These are phyloP conservation scores for Apiospora phragmitis DNA, from an alignment of 2,329 filamentous ascomycete species.

Conservation along the genomic window DNA sequence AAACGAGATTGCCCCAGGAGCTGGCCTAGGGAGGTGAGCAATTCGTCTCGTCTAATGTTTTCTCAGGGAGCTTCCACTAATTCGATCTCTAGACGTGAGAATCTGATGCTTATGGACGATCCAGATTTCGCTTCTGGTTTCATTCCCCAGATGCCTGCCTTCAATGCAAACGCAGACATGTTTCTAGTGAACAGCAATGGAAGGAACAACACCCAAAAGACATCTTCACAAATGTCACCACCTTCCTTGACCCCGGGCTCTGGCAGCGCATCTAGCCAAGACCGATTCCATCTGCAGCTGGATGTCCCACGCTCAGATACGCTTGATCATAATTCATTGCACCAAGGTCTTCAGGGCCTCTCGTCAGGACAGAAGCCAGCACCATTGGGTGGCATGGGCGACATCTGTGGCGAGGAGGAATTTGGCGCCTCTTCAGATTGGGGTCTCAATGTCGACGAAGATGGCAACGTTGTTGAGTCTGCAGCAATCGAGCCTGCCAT, in stretches of 20 bases:
- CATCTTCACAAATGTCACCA: constrained; percentile 30
- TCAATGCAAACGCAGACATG: constrained; percentile 55
- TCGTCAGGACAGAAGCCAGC: constrained; percentile 28
- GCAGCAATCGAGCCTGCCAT: constrained; percentile 17
- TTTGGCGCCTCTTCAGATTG: constrained; percentile 40
- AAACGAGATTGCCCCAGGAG: constrained; percentile 67
- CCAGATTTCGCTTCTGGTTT: constrained; percentile 71
- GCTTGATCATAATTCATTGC: constrained; percentile 20
- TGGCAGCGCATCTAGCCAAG: constrained; percentile 20
- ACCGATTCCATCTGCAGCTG: constrained; percentile 23
- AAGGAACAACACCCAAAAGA: constrained; percentile 26
- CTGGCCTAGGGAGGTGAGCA: constrained; percentile 71
- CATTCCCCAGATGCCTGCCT: constrained; percentile 54
- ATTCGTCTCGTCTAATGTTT: constrained; percentile 10
- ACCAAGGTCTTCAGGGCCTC: constrained; percentile 27
- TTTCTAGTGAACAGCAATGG: constrained; percentile 31
- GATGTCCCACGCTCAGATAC: constrained; percentile 26
- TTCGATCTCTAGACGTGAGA: constrained; percentile 58
- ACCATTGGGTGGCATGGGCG: constrained; percentile 19
- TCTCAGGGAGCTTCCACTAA: constrained; percentile 15
- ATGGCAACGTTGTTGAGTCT: constrained; percentile 48
- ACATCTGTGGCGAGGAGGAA: constrained; percentile 37
- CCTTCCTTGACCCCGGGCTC: constrained; percentile 19
- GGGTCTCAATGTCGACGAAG: constrained; percentile 50
- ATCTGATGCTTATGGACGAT: constrained; percentile 79